These are phyloP conservation scores for Trichomonascaceae sp. DNA, from an alignment of 1,139 yeast species.

Conservation along the genomic window DNA sequence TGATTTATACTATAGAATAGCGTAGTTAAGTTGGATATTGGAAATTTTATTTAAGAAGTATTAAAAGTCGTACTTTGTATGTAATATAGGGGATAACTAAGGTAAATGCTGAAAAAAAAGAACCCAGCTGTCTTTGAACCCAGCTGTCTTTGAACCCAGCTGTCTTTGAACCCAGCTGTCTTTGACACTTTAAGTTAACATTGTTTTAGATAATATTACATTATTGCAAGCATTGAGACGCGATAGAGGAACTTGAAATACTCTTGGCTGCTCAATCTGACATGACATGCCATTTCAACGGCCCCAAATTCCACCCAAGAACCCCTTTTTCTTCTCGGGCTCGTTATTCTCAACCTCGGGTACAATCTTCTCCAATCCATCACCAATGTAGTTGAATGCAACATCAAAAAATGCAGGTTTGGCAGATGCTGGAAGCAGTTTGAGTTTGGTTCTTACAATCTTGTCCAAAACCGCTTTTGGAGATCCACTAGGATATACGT, in stretches of 20 bases:
- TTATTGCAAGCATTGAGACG: background rate
- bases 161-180: too few species aligned
- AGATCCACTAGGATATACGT: slow-evolving; percentile 37
- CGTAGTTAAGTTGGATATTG: background rate
- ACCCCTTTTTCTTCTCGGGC: slow-evolving; percentile 13
- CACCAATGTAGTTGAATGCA: slow-evolving; percentile 70
- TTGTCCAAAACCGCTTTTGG: slow-evolving; percentile 36
- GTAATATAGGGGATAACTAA: background rate
- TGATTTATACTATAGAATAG: background rate
- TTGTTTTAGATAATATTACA: background rate
- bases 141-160: too few species aligned
- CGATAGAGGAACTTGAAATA: too few species aligned
- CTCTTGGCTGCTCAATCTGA: too few species aligned
- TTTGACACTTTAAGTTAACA: too few species aligned
- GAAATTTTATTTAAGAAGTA: background rate
- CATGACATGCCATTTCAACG: slow-evolving; percentile 1
- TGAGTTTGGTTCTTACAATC: slow-evolving; percentile 45
- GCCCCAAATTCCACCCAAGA: slow-evolving; percentile 16
- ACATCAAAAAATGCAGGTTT: slow-evolving; percentile 89
- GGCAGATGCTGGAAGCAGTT: slow-evolving; percentile 53
- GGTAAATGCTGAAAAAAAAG: background rate
- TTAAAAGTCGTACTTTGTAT: background rate
- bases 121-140: too few species aligned
- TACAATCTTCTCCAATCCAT: background rate
- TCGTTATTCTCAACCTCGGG: slow-evolving; percentile 5